Percentiles rank a stretch among this genome's conserved stretches.
These are phyloP conservation scores for Candida caryicola DNA, from an alignment of 805 yeast genomes.

Conservation along the genomic window DNA sequence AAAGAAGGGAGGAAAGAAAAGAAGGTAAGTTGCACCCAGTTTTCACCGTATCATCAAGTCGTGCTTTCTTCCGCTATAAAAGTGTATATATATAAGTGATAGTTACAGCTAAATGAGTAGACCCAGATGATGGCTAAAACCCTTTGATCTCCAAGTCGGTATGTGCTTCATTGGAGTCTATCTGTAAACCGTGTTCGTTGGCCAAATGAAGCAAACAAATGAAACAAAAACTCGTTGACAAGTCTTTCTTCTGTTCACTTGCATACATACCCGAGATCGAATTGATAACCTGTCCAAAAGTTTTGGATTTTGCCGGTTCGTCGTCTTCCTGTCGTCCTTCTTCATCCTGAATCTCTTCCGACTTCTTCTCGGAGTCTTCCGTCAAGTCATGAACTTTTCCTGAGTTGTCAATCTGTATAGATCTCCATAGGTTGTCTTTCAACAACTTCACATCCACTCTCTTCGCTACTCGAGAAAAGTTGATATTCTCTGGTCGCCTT, in stretches of 20 bases:
- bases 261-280: conserved; percentile 54
- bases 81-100: conserved; percentile 2
- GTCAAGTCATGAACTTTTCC: conserved; percentile 1
- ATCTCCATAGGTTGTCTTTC: conserved; percentile 75
- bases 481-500: conserved; percentile 42
- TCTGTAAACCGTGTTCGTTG: conserved; percentile 72
- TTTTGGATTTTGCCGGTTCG: conserved; percentile 32
- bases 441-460: conserved; percentile 70
- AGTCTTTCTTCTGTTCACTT: conserved; percentile 54
- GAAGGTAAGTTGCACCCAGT: not conserved
- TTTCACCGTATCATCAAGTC: not conserved
- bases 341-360: conserved; percentile 5
- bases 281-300: conserved; percentile 43
- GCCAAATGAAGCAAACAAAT: conserved; percentile 82
- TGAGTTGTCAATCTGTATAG: conserved; percentile 35
- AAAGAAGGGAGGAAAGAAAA: conserved; percentile 7
- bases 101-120: too few relatives aligned
- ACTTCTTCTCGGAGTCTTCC: not conserved
- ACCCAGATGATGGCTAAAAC: conserved; percentile 4
- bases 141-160: conserved; percentile 34
- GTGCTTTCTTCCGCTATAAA: not conserved
- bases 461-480: conserved; percentile 71
- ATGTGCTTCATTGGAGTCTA: conserved; percentile 46
- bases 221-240: conserved; percentile 83
- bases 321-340: conserved; percentile 17